Conservation (phyloP, 1,139 yeast species). For the Kluyveromyces sp. region DNA sequence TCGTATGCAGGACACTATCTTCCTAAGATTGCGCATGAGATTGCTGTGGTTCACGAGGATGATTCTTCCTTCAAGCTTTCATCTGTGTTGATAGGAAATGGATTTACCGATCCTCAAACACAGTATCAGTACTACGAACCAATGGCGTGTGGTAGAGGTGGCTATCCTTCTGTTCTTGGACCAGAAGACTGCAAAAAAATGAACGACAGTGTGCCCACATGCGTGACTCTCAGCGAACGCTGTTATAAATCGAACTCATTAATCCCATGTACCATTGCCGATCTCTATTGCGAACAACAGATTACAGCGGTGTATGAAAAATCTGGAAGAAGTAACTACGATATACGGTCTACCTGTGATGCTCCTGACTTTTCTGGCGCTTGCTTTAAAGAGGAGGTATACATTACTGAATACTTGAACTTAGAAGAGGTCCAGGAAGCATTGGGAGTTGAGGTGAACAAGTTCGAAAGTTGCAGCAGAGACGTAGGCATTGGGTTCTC, state of each 20-base stretch:
- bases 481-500: slow-evolving; percentile 50
- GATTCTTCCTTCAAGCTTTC: slow-evolving; percentile 44
- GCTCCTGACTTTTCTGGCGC: slow-evolving; percentile 35
- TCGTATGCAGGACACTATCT: slow-evolving; percentile 85
- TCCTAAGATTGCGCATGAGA: slow-evolving; percentile 71
- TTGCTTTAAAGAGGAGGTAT: slow-evolving; percentile 53
- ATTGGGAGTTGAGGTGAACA: slow-evolving; percentile 51
- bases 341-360: slow-evolving; percentile 54
- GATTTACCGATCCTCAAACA: slow-evolving; percentile 66
- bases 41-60: slow-evolving; percentile 50
- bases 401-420: slow-evolving; percentile 54
- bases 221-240: slow-evolving; percentile 43
- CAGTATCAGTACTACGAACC: slow-evolving; percentile 68
- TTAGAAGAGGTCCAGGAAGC: slow-evolving; percentile 51
- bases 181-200: slow-evolving; percentile 55
- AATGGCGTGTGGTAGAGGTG: slow-evolving; percentile 82
- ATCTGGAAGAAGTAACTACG: slow-evolving; percentile 64
- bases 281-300: slow-evolving; percentile 31
- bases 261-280: slow-evolving; percentile 49
- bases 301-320: slow-evolving; percentile 42
- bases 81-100: slow-evolving; percentile 76
- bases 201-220: slow-evolving; percentile 47
- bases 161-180: slow-evolving; percentile 56
- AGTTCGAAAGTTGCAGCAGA: slow-evolving; percentile 49
- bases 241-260: slow-evolving; percentile 45